Conservation (phyloP, 2,329 filamentous ascomycete genomes). For the Diaporthe amygdali region DNA sequence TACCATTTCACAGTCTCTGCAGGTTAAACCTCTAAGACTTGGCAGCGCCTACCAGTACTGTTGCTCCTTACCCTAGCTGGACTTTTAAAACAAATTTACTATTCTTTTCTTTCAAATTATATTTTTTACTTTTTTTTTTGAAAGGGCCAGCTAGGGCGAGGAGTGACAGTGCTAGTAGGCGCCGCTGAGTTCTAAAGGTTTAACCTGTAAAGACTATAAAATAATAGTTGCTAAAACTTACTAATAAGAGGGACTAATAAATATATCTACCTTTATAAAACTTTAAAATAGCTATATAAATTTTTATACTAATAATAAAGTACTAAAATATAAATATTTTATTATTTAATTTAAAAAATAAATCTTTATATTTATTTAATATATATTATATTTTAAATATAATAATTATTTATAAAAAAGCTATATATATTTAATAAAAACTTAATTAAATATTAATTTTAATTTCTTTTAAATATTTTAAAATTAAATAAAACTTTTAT, state of each 20-base stretch:
- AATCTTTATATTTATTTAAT: not conserved
- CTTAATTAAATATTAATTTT: not conserved
- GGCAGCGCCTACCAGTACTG: no score
- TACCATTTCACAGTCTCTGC: no score
- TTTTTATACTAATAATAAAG: not conserved
- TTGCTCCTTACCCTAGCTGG: no score
- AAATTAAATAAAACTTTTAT: not conserved
- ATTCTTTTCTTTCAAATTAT: no score
- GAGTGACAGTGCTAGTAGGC: no score
- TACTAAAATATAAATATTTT: not conserved
- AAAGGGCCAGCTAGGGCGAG: no score
- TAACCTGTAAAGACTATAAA: not conserved
- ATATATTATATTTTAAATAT: not conserved
- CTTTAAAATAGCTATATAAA: not conserved
- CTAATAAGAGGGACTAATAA: no score
- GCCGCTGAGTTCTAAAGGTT: not conserved
- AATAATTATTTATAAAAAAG: not conserved
- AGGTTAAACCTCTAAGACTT: no score
- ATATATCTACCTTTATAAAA: no score
- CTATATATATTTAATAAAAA: not conserved
- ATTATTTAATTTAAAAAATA: not conserved
- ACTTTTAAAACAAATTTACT: no score
- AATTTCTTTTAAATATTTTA: not conserved
- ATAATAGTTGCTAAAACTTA: not conserved
- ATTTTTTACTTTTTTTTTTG: no score